Conservation (phyloP, 2,329 filamentous ascomycete species). For the Cercospora nicotianae region DNA sequence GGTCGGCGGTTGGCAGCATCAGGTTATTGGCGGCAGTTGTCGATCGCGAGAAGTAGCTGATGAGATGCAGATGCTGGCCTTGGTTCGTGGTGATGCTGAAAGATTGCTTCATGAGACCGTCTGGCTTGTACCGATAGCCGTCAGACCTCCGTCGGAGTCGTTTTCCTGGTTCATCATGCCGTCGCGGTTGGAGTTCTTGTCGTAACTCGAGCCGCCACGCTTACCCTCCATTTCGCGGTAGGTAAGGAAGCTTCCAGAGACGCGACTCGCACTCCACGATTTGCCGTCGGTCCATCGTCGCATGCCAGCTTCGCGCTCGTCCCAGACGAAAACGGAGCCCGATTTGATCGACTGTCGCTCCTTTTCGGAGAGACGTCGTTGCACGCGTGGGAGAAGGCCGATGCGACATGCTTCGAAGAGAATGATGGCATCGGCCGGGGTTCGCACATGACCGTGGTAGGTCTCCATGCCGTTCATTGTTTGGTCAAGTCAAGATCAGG, state of each 20-base stretch:
- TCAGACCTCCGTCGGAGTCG: conserved; percentile 73
- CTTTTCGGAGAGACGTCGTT: conserved; percentile 91
- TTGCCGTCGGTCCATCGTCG: conserved; percentile 98
- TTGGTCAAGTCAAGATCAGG: background rate
- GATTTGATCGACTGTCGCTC: conserved; percentile 94
- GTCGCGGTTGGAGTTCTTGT: conserved; percentile 62
- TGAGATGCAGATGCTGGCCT: conserved; percentile 90
- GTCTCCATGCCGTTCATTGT: conserved; percentile 72
- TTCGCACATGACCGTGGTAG: conserved; percentile 90
- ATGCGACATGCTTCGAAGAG: conserved; percentile 96
- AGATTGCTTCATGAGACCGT: conserved; percentile 98
- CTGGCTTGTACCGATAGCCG: conserved; percentile 90
- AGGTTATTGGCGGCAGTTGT: conserved; percentile 71
- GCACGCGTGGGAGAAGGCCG: conserved; percentile 85
- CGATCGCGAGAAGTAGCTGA: conserved; percentile 91
- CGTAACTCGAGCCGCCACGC: conserved; percentile 72
- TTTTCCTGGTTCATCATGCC: conserved; percentile 78
- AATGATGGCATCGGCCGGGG: conserved; percentile 94
- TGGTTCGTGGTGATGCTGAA: conserved; percentile 96
- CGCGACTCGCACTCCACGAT: conserved; percentile 96
- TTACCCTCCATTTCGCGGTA: conserved; percentile 99
- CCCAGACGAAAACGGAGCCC: conserved; percentile 99
- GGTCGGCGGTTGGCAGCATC: conserved; percentile 78
- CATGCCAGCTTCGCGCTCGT: conserved; percentile 97
- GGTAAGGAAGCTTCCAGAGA: conserved; percentile 95